A percentile compares a stretch with the other conserved stretches of the same genome.
phyloP scores from a whole-genome alignment of 768 basidiomycete species.

The Tulasnella sp. region DNA sequence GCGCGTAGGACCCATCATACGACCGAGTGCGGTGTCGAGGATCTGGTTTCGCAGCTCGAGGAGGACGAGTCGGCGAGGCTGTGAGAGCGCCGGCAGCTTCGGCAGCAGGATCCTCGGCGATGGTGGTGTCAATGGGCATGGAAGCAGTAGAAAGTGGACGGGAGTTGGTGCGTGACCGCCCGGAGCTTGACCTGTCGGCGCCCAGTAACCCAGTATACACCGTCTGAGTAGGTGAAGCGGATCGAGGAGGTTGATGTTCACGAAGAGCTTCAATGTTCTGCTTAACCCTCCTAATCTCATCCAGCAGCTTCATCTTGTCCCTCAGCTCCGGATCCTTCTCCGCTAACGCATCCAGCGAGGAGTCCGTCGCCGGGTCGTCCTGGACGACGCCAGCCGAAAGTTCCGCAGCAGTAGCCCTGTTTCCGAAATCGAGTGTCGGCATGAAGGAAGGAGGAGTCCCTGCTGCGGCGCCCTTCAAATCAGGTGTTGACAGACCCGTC shows the following conservation, averaged over 20 bases:
- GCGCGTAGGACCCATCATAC: not conserved
- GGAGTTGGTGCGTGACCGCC: not conserved
- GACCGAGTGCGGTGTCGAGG: not conserved
- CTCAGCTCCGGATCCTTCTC: slow-evolving; percentile 22
- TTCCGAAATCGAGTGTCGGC: slow-evolving; percentile 11
- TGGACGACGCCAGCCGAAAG: not conserved
- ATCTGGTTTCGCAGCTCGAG: not conserved
- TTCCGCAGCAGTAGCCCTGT: not conserved
- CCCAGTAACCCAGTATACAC: slow-evolving; percentile 31
- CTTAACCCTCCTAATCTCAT: slow-evolving; percentile 30
- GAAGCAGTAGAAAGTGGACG: not conserved
- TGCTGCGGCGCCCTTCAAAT: not conserved
- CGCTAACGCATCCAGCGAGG: not conserved
- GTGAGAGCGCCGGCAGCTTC: not conserved
- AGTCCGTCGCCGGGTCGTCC: not conserved
- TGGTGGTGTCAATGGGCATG: slow-evolving; percentile 37
- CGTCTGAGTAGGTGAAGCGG: not conserved
- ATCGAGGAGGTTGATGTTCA: not conserved
- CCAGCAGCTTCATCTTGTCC: slow-evolving; percentile 29
- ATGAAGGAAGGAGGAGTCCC: not conserved
- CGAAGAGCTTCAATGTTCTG: slow-evolving; percentile 27
- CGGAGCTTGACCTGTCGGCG: not conserved
- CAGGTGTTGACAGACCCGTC: not conserved
- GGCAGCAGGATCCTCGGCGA: not conserved
- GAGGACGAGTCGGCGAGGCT: not conserved